phyloP scores from a whole-genome alignment of 139 green algal genomes.

The Chlorella vulgaris region DNA sequence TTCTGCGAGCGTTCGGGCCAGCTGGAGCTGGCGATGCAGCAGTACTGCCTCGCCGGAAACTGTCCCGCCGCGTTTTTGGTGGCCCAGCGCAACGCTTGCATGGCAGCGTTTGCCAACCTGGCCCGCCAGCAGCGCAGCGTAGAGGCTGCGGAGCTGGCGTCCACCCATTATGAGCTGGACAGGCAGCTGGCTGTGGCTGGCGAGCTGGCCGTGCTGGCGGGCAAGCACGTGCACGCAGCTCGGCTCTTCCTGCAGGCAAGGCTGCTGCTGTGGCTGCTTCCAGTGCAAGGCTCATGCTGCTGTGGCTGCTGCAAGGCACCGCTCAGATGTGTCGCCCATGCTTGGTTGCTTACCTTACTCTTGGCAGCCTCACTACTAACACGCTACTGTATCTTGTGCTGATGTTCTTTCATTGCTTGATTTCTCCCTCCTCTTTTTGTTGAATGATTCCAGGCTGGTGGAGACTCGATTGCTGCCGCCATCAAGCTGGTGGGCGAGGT shows the following conservation, averaged over 20 bases:
- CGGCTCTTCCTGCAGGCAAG: conserved; percentile 65
- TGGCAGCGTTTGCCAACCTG: conserved; percentile 51
- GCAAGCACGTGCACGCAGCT: conserved; percentile 56
- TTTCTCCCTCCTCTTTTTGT: not conserved
- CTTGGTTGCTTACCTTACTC: not conserved
- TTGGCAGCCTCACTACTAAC: not conserved
- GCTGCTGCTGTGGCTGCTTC: not conserved
- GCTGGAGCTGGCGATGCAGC: not conserved
- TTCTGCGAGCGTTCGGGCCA: not conserved
- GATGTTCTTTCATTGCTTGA: too few relatives aligned
- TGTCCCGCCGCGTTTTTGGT: not conserved
- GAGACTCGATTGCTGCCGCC: conserved; percentile 63
- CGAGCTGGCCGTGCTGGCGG: conserved; percentile 59
- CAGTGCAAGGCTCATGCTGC: not conserved
- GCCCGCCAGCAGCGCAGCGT: conserved; percentile 62
- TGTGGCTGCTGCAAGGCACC: not conserved
- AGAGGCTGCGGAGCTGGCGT: conserved; percentile 58
- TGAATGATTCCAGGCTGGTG: conserved; percentile 42
- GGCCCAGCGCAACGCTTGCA: not conserved
- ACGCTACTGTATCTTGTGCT: too few relatives aligned
- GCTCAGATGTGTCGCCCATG: not conserved
- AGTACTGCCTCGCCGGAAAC: conserved; percentile 4
- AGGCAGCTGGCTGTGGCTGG: conserved; percentile 62
- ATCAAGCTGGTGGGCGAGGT: conserved; percentile 43
- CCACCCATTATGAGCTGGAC: conserved; percentile 65